Percentiles rank a stretch among this genome's conserved stretches.
Conservation (phyloP, 2,329 filamentous ascomycete species). For the Bertia moriformis region DNA sequence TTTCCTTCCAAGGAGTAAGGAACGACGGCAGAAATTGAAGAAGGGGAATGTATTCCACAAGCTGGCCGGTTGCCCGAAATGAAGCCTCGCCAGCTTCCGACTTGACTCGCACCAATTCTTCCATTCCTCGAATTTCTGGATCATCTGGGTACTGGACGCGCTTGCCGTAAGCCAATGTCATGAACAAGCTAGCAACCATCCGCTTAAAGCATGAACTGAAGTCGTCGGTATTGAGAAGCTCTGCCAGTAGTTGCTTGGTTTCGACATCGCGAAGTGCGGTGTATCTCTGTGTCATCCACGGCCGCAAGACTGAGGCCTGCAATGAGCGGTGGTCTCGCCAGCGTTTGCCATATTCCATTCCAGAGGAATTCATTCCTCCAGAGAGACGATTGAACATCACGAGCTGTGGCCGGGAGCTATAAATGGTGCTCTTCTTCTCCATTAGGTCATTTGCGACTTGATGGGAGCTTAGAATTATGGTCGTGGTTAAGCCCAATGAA, state of each 20-base stretch:
- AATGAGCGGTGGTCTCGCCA: too few species aligned
- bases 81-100: neutral
- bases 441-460: neutral
- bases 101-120: too few species aligned
- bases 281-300: neutral
- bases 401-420: neutral
- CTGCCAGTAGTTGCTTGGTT: too few species aligned
- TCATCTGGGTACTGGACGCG: neutral
- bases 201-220: neutral
- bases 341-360: too few species aligned
- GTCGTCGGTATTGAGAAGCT: too few species aligned
- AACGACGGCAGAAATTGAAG: neutral
- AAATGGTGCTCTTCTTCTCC: neutral
- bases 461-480: neutral
- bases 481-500: too few species aligned
- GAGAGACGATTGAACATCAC: too few species aligned
- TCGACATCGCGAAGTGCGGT: too few species aligned
- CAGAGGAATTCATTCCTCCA: neutral
- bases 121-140: too few species aligned
- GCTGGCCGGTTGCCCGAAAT: neutral
- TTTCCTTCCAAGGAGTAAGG: neutral
- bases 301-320: neutral
- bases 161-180: neutral
- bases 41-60: neutral
- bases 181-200: neutral